Percentiles rank a stretch among this genome's conserved stretches.
These are phyloP conservation scores for Zancudomyces culisetae DNA, from an alignment of 371 early-diverging fungal species.

Conservation along the genomic window DNA sequence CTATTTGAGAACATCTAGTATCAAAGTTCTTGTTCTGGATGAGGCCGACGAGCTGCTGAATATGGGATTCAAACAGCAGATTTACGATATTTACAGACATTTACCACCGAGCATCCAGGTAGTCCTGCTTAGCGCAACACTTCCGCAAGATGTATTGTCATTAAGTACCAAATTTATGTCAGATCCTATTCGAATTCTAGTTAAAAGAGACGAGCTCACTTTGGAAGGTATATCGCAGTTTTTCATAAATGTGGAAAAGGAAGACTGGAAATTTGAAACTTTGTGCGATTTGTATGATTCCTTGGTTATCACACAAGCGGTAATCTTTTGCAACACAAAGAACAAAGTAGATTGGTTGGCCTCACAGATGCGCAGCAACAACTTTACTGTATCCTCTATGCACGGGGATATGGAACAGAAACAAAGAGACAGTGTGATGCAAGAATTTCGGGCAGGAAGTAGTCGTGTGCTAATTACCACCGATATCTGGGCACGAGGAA, in stretches of 20 bases:
- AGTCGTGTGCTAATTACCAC: slow-evolving; percentile 96
- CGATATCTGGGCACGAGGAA: slow-evolving; percentile 96
- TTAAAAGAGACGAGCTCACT: slow-evolving; percentile 99
- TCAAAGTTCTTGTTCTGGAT: slow-evolving; percentile 96
- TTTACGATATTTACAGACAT: slow-evolving; percentile 91
- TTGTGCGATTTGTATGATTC: slow-evolving; percentile 93
- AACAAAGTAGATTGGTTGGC: slow-evolving; percentile 97
- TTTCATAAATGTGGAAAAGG: slow-evolving; percentile 91
- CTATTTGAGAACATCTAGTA: slow-evolving; percentile 61
- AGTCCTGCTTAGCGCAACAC: slow-evolving; percentile 94
- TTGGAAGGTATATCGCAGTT: slow-evolving; percentile 99
- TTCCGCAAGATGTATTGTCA: slow-evolving; percentile 93
- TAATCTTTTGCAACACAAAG: slow-evolving; percentile 98
- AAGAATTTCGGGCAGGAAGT: slow-evolving; percentile 87
- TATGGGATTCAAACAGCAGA: slow-evolving; percentile 96
- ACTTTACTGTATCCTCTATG: slow-evolving; percentile 95
- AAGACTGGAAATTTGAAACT: slow-evolving; percentile 93
- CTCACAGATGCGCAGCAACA: slow-evolving; percentile 76
- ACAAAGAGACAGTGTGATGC: slow-evolving; percentile 93
- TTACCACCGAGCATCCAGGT: slow-evolving; percentile 91
- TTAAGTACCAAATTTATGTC: slow-evolving; percentile 94
- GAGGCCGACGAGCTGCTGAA: slow-evolving; percentile 99
- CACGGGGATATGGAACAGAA: slow-evolving; percentile 92
- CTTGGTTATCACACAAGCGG: slow-evolving; percentile 91
- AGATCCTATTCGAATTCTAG: slow-evolving; percentile 94